Conservation (phyloP, 2,329 filamentous ascomycete species). For the Xenoacremonium recifei region DNA sequence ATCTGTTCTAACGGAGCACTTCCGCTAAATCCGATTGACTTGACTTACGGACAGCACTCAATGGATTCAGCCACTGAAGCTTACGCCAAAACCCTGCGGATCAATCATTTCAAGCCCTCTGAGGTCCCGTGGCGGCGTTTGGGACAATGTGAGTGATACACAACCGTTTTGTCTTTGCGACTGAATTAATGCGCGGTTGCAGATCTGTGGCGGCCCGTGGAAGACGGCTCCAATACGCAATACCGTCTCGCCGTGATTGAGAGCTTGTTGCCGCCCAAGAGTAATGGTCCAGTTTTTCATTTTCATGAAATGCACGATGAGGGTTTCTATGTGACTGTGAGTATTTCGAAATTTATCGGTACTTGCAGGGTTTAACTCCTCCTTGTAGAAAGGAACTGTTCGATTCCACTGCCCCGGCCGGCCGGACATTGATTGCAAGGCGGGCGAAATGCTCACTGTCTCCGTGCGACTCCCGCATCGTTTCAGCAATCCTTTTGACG, state of each 20-base stretch:
- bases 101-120: constrained; percentile 19
- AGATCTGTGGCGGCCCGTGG: constrained; percentile 19
- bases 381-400: constrained; percentile 17
- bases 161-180: background rate
- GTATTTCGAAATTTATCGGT: too few species aligned
- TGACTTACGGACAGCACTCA: too few species aligned
- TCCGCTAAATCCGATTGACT: too few species aligned
- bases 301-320: constrained; percentile 23
- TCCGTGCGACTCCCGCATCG: constrained; percentile 22
- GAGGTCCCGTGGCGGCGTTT: constrained; percentile 20
- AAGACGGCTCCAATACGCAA: constrained; percentile 20
- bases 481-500: constrained; percentile 24
- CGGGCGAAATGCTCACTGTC: constrained; percentile 19
- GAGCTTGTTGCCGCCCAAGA: constrained; percentile 16
- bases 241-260: constrained; percentile 17
- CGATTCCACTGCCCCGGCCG: constrained; percentile 19
- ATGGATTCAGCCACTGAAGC: constrained; percentile 17
- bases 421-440: constrained; percentile 17
- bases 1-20: too few species aligned
- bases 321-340: constrained; percentile 18
- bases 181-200: background rate
- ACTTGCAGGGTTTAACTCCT: too few species aligned
- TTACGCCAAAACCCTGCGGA: constrained; percentile 15
- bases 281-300: constrained; percentile 17
- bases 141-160: constrained; percentile 21